A percentile compares a stretch with the other conserved stretches of the same genome.
Evolutionary conservation across 208 protist genomes (phyloP).

Genomic region (Trypanosoma mega): DNA sequence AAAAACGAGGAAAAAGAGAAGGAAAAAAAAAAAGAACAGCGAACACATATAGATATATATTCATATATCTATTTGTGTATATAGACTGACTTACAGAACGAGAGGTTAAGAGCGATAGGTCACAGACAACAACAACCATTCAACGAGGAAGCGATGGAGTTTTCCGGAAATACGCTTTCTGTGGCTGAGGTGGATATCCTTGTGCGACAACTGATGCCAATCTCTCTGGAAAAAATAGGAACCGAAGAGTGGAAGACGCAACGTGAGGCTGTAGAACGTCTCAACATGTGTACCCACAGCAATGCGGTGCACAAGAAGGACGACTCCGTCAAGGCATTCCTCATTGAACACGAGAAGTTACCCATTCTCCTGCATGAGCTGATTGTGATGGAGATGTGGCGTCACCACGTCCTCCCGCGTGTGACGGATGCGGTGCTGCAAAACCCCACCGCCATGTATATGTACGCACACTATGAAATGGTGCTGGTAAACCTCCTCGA

Average conservation of each 20-base stretch:
- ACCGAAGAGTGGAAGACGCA: conserved; percentile 80
- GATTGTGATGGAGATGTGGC: conserved; percentile 84
- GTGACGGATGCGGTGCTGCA: conserved; percentile 41
- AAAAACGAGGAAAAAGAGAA: too few species aligned
- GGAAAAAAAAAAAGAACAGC: too few species aligned
- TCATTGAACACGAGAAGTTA: conserved; percentile 81
- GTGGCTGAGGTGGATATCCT: conserved; percentile 68
- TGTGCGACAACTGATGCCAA: conserved; percentile 62
- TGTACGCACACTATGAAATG: conserved; percentile 83
- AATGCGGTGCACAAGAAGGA: conserved; percentile 82
- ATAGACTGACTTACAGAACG: background rate
- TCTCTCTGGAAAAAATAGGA: conserved; percentile 63
- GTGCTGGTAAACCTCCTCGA: conserved; percentile 89
- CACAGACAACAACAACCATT: background rate
- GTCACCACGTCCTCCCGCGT: conserved; percentile 66
- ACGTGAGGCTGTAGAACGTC: conserved; percentile 67
- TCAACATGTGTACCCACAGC: conserved; percentile 92
- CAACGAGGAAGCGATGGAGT: conserved; percentile 55
- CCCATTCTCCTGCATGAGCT: conserved; percentile 78
- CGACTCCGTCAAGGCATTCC: conserved; percentile 82
- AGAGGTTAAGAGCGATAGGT: background rate
- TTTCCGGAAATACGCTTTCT: conserved; percentile 45
- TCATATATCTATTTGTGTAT: conserved; percentile 8
- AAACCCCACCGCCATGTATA: conserved; percentile 77
- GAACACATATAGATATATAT: conserved; percentile 11